Conservation (phyloP, 208 protist species). For the Sergeia podlipaevii region DNA sequence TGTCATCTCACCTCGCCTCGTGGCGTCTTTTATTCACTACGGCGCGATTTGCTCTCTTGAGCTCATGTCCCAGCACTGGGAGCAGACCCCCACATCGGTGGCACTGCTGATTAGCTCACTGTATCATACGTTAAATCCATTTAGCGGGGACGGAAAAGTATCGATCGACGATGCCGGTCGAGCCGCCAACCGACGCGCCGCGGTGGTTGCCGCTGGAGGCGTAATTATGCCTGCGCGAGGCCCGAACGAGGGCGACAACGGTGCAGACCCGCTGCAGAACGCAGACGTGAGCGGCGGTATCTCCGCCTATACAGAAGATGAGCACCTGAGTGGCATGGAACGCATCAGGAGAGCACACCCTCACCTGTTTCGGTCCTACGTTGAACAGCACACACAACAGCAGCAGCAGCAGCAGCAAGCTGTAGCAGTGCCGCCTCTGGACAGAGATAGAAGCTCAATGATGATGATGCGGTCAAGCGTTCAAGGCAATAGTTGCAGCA, state of each 20-base stretch:
- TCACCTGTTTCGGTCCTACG: conserved; percentile 60
- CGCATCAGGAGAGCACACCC: conserved; percentile 66
- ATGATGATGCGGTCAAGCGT: no score
- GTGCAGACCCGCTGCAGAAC: background rate
- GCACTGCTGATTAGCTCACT: conserved; percentile 53
- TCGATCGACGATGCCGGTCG: conserved; percentile 35
- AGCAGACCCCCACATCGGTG: conserved; percentile 40
- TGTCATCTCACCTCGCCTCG: conserved; percentile 66
- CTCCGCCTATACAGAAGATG: conserved; percentile 53
- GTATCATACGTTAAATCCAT: conserved; percentile 68
- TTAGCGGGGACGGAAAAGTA: conserved; percentile 43
- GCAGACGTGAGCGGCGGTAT: no score
- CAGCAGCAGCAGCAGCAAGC: background rate
- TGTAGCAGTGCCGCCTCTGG: background rate
- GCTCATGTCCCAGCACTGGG: conserved; percentile 82
- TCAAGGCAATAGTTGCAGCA: no score
- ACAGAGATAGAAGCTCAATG: background rate
- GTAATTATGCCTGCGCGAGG: background rate
- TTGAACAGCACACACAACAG: background rate
- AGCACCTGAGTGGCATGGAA: conserved; percentile 62
- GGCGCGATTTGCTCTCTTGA: conserved; percentile 81
- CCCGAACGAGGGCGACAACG: background rate
- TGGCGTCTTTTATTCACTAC: conserved; percentile 78
- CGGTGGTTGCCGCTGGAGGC: background rate
- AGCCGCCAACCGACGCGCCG: conserved; percentile 9